These are phyloP conservation scores for Biancaea sappan DNA, from an alignment of 306 rosid species.

Conservation along the genomic window DNA sequence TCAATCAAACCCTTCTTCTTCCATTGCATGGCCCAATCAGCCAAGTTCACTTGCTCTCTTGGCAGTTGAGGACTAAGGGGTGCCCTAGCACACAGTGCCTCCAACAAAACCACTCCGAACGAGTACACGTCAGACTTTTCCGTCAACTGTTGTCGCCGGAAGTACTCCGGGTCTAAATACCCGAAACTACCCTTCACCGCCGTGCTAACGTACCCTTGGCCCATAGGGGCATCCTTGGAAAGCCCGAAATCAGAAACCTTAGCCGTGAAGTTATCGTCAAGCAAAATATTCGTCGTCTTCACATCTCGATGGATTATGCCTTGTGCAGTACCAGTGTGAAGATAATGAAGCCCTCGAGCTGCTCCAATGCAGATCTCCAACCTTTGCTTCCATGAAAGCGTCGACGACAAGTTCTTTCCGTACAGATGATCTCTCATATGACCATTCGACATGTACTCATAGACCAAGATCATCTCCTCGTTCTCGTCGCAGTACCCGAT, in stretches of 20 bases:
- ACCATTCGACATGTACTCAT: constrained; percentile 50
- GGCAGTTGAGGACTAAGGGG: constrained; percentile 44
- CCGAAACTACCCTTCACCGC: constrained; percentile 53
- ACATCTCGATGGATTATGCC: constrained; percentile 55
- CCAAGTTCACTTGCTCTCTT: constrained; percentile 50
- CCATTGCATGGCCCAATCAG: constrained; percentile 52
- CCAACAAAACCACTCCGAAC: constrained; percentile 47
- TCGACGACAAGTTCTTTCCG: constrained; percentile 36
- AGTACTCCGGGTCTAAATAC: constrained; percentile 48
- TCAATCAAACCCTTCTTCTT: constrained; percentile 45
- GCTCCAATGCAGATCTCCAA: constrained; percentile 47
- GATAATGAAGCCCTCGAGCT: constrained; percentile 51
- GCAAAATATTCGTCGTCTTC: constrained; percentile 46
- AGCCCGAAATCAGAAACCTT: constrained; percentile 52
- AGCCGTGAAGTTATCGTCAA: constrained; percentile 44
- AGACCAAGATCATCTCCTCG: constrained; percentile 45
- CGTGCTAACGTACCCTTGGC: constrained; percentile 46
- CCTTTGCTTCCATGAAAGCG: constrained; percentile 44
- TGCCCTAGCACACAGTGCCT: constrained; percentile 45
- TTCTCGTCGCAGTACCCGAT: constrained; percentile 49
- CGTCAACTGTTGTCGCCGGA: constrained; percentile 44
- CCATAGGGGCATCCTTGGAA: constrained; percentile 45
- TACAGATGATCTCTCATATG: constrained; percentile 46
- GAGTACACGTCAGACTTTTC: constrained; percentile 49
- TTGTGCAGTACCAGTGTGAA: constrained; percentile 48